Base-by-base conservation (phyloP, 1,284 basidiomycete genomes). In the Sporisorium reilianum region DNA sequence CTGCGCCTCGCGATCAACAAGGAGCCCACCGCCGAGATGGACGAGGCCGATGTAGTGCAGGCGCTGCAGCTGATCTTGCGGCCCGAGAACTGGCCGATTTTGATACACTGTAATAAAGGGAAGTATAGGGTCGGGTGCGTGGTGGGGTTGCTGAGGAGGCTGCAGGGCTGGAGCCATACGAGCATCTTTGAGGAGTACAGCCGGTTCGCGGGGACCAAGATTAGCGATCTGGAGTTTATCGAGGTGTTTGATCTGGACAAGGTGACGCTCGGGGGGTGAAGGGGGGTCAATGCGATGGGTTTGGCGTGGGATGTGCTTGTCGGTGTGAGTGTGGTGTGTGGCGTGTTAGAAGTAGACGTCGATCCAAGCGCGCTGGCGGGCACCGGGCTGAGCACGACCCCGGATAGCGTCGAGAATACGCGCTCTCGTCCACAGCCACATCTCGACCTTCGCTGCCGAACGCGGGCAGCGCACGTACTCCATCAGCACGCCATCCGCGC, bases 31-130 rank as follows among this genome's bases (percentile, higher is more conserved):
- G 76, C 76, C 9, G 83, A 84, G 59, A 82, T 84, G 83, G 82
- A 84, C 49, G 68, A 66, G 23, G 40, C 23, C 7, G 70, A 72
- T 12, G 82, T 84, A 2, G 70, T 79, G 14, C 54, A 53, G 5
- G 80, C 80, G 0, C 41, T 84, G 8, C 55, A 60, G 32, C 49
- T 71, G 36, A 67, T 83, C 10, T 52, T 82, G n/a, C 71, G 79
- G 54, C 62, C 61, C 23, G 45, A 59, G 8, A 81, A 84, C 40
- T 65, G 71, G 49, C 83, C 82, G 3, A 75, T 82, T 25, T 66
- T 84, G 28, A 70, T 84, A 23, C 83, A 84, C 52, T 84, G 83
- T 73, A 84, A 84, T 55, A 84, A 84, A 51, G 83, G 82, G 45
- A 81, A 82, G 55, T 82, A 83, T 52, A 64, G 83, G 25, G 82